phyloP scores from a whole-genome alignment of 768 basidiomycete genomes.

The Floccularia luteovirens region DNA sequence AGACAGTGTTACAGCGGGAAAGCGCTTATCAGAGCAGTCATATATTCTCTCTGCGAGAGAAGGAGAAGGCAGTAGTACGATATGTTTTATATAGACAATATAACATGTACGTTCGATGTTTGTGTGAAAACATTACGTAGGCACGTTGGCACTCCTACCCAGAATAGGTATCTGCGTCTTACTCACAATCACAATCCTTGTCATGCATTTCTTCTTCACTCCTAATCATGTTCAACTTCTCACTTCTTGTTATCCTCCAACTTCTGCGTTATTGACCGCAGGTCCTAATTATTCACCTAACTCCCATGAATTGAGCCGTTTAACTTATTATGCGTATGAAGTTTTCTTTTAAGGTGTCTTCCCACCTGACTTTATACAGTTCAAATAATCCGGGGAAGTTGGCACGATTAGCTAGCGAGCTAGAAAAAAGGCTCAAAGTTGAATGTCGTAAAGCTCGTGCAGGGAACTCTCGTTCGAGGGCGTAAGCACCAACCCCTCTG shows the following conservation, averaged over 20 bases:
- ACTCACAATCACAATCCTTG: no score
- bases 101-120: no score
- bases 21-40: conserved; percentile 48
- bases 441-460: conserved; percentile 64
- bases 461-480: conserved; percentile 72
- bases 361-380: conserved; percentile 15
- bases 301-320: conserved; percentile 74
- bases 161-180: no score
- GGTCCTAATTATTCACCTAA: conserved; percentile 78
- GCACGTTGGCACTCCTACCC: no score
- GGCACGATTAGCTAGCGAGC: conserved; percentile 64
- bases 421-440: conserved; percentile 63
- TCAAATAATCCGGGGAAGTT: conserved; percentile 79
- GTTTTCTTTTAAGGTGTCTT: background rate
- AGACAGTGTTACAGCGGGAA: conserved; percentile 59
- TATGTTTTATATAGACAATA: no score
- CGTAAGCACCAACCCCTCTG: conserved; percentile 44
- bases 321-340: conserved; percentile 74
- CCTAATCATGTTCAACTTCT: conserved; percentile 82
- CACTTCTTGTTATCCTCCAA: conserved; percentile 79
- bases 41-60: no score
- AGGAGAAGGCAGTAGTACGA: no score
- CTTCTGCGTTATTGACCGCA: conserved; percentile 63
- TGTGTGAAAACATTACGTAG: no score
- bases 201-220: conserved; percentile 75